These are phyloP conservation scores for Zygoascus meyerae DNA, from an alignment of 1,139 yeast genomes.

Conservation along the genomic window DNA sequence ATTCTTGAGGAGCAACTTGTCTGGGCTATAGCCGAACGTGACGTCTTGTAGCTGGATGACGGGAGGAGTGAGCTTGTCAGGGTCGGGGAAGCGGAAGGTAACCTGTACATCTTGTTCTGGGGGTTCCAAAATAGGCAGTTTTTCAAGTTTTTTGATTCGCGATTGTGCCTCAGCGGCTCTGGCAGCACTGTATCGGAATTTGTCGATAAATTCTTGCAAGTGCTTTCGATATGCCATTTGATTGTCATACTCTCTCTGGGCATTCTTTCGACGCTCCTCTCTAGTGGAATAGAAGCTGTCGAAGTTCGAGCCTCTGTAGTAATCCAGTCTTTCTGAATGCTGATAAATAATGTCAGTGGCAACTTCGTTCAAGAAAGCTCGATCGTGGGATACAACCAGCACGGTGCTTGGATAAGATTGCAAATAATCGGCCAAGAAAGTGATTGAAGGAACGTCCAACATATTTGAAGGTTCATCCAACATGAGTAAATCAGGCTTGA, in stretches of 20 bases:
- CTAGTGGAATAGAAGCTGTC: slow-evolving; percentile 89
- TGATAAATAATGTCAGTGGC: slow-evolving; percentile 98
- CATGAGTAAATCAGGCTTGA: slow-evolving; percentile 87
- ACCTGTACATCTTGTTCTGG: slow-evolving; percentile 89
- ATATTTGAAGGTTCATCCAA: slow-evolving; percentile 98
- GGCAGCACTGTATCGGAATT: slow-evolving; percentile 95
- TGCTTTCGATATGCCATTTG: slow-evolving; percentile 96
- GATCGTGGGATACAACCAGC: slow-evolving; percentile 93
- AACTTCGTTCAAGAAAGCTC: slow-evolving; percentile 93
- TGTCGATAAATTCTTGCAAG: slow-evolving; percentile 89
- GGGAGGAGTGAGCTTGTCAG: slow-evolving; percentile 90
- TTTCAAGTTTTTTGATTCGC: slow-evolving; percentile 91
- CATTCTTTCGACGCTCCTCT: slow-evolving; percentile 92
- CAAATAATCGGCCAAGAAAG: slow-evolving; percentile 82
- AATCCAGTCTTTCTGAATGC: slow-evolving; percentile 93
- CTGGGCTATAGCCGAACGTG: slow-evolving; percentile 72
- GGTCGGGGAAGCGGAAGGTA: slow-evolving; percentile 90
- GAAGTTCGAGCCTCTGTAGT: slow-evolving; percentile 90
- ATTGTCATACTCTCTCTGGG: slow-evolving; percentile 88
- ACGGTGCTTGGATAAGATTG: slow-evolving; percentile 90
- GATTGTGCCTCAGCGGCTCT: slow-evolving; percentile 97
- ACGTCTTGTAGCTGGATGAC: slow-evolving; percentile 84
- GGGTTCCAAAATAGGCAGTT: slow-evolving; percentile 84
- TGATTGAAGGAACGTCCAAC: slow-evolving; percentile 99
- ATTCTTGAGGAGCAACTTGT: slow-evolving; percentile 54